Evolutionary conservation across 768 basidiomycete species (phyloP).

Genomic region (Baorangia bicolor): DNA sequence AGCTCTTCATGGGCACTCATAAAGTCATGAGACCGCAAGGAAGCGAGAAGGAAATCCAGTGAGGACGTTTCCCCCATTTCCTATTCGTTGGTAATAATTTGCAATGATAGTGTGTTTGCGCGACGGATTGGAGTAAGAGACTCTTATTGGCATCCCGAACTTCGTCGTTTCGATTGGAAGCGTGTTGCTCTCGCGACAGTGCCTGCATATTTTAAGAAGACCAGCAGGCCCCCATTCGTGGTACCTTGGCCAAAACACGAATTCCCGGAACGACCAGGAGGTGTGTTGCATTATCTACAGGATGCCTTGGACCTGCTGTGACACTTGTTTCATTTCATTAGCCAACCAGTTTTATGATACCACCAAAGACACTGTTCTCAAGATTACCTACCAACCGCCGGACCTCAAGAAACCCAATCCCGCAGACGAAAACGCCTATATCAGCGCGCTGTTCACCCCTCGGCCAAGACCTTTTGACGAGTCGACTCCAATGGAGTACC

Average conservation of each 20-base stretch:
- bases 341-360: slow-evolving; percentile 62
- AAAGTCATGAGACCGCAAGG: slow-evolving; percentile 34
- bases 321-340: slow-evolving; percentile 7
- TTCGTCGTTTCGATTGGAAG: slow-evolving; percentile 66
- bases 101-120: slow-evolving; percentile 65
- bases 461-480: slow-evolving; percentile 45
- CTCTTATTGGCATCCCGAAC: slow-evolving; percentile 56
- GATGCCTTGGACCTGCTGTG: neutral
- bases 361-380: slow-evolving; percentile 52
- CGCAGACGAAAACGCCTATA: slow-evolving; percentile 56
- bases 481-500: slow-evolving; percentile 60
- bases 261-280: slow-evolving; percentile 37
- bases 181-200: slow-evolving; percentile 66
- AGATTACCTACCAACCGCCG: slow-evolving; percentile 72
- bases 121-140: slow-evolving; percentile 61
- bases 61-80: slow-evolving; percentile 22
- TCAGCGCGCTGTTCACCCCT: slow-evolving; percentile 49
- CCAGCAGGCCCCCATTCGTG: slow-evolving; percentile 32
- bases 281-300: slow-evolving; percentile 8
- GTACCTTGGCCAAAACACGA: slow-evolving; percentile 72
- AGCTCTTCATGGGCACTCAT: slow-evolving; percentile 69
- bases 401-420: slow-evolving; percentile 37
- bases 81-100: neutral
- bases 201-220: slow-evolving; percentile 50
- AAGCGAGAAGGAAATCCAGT: slow-evolving; percentile 45